Evolutionary conservation across 2,329 filamentous ascomycete species (phyloP), one percentile per base, ranked within the genome.

Genomic region (Monilinia aucupariae): DNA sequence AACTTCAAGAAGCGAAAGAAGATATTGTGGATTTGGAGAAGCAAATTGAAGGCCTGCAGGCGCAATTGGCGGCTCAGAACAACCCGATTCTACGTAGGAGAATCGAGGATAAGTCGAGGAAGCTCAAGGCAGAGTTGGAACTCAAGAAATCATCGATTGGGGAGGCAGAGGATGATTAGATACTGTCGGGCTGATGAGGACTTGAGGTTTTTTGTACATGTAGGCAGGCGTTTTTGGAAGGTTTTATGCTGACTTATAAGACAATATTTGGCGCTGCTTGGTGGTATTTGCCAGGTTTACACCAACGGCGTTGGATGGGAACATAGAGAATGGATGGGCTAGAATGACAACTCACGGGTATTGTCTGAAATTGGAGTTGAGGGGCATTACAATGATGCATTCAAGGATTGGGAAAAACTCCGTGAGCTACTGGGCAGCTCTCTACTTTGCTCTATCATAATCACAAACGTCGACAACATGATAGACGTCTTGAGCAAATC

Each of bases 11-110:
- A 65, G 73, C 79, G 34, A 75, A 76, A 55, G 80, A 81, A 63
- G 81, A 85, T 71, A 82, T 85, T 59, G 77, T 76, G 5, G 82
- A 84, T 69, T 68, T 85, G 66, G 78, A 84, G 71, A 76, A 76
- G 53, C 77, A 80, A 64, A 77, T 85, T 48, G 75, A 75, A 48
- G 72, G 75, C 32, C 76, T 77, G 25, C 73, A 77, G 34, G 73
- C 71, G 52, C 74, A 77, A 59, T 75, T 77, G 66, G 76, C 78
- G 52, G 75, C 75, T 34, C 75, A 78, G 65, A 74, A 71, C 25
- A 83, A 83, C 64, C 72, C 72, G 15, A 75, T 85, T 64, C 74
- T 84, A 67, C 79, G 77, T 71, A 75, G 77, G 66, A 76, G 82
- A 62, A 73, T 81, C 61, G 74, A 78, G 68, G 76, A 77, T 50